A percentile compares a stretch with the other conserved stretches of the same genome.
These are phyloP conservation scores for Termitomyces sp. DNA, from an alignment of 768 basidiomycete species.

Conservation along the genomic window DNA sequence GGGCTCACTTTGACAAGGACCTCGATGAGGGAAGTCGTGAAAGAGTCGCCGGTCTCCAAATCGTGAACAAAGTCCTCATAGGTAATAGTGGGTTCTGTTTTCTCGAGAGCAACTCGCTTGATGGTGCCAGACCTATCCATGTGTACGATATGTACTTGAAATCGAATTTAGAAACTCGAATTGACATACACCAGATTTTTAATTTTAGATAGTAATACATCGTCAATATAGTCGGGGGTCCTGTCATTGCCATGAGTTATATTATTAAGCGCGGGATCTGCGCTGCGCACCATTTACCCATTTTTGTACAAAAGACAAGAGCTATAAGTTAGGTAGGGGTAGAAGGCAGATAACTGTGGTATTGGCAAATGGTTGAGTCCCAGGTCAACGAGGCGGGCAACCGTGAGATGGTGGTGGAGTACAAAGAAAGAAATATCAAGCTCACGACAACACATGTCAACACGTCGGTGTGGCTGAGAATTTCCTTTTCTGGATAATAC, in stretches of 20 bases:
- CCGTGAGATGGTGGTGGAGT: conserved; percentile 25
- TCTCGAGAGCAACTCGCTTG: conserved; percentile 62
- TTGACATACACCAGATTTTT: conserved; percentile 68
- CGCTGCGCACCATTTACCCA: conserved; percentile 66
- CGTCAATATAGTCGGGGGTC: conserved; percentile 69
- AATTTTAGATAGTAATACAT: conserved; percentile 69
- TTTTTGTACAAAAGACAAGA: conserved; percentile 25
- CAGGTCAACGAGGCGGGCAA: background rate
- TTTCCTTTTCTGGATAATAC: conserved; percentile 14
- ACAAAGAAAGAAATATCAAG: conserved; percentile 21
- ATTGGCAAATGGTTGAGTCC: conserved; percentile 1
- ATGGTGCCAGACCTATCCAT: conserved; percentile 62
- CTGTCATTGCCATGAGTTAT: conserved; percentile 30
- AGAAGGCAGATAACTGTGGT: background rate
- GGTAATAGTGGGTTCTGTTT: conserved; percentile 55
- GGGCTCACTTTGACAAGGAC: conserved; percentile 69
- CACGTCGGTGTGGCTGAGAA: conserved; percentile 23
- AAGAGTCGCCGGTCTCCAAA: conserved; percentile 74
- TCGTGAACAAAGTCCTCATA: conserved; percentile 76
- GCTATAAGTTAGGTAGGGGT: conserved; percentile 17
- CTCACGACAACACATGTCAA: conserved; percentile 28
- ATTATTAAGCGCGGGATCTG: conserved; percentile 9
- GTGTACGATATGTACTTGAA: conserved; percentile 2
- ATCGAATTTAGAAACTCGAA: background rate
- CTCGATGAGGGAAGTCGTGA: conserved; percentile 71